Conservation (phyloP, 805 yeast genomes). For the Ogataea corticis region DNA sequence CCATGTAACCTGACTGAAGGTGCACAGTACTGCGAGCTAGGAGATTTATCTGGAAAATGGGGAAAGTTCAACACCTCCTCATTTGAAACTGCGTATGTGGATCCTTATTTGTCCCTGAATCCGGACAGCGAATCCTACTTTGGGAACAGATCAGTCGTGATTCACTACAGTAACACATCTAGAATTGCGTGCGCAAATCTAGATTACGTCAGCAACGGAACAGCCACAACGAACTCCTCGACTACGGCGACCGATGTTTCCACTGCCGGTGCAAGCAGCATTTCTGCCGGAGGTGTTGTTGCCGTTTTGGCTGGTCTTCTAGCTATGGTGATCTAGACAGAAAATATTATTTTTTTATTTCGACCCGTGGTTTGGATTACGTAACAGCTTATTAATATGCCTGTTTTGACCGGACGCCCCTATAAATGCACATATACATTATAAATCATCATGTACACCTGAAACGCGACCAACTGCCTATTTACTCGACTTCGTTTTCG, state of each 20-base stretch:
- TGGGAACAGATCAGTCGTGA: conserved; percentile 47
- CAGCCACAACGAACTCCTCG: conserved; percentile 3
- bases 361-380: background rate
- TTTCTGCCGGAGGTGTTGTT: conserved; percentile 11
- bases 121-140: conserved; percentile 38
- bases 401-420: background rate
- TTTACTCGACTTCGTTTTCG: conserved; percentile 52
- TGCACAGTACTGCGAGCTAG: conserved; percentile 43
- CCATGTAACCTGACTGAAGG: conserved; percentile 39
- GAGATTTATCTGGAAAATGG: conserved; percentile 50
- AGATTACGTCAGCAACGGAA: conserved; percentile 3
- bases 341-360: no score
- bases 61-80: conserved; percentile 47
- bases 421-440: background rate
- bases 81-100: conserved; percentile 40
- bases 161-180: conserved; percentile 50
- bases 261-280: conserved; percentile 9
- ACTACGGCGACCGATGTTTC: conserved; percentile 9
- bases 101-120: conserved; percentile 43
- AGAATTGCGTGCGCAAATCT: conserved; percentile 60
- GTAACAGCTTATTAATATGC: background rate
- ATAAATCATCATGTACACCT: conserved; percentile 11
- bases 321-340: conserved; percentile 5
- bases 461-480: background rate
- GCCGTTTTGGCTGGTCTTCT: conserved; percentile 24